Evolutionary conservation across 768 basidiomycete species (phyloP), one percentile per base, ranked within the genome.

Genomic region (Pleurotus pulmonarius): DNA sequence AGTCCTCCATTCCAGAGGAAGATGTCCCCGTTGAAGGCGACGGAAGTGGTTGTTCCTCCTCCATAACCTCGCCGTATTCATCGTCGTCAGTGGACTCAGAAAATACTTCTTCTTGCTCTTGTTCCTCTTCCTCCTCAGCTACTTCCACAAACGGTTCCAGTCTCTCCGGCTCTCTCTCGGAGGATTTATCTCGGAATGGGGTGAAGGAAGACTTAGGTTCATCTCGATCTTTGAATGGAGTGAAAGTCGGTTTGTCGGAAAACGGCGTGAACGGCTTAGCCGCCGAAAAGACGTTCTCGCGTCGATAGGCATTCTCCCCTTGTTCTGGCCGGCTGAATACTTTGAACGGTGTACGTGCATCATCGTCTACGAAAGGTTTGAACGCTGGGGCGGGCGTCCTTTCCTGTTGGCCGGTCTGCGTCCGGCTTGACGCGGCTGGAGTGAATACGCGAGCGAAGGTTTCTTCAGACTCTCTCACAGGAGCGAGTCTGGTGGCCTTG

Each of bases 321-420:
- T 78, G 73, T 41, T 77, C 75, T 0, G 85, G 85, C 13, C 86
- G 81, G 57, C 83, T 88, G 69, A 92, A 92, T 16, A 92, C 89
- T 59, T 87, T 75, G 76, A 76, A 82, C 3, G 82, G 78, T 6
- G 80, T 78, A 52, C 70, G 70, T n/a, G 69, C 69, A 12, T 56
- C 40, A 11, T 54, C 48, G 18, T 58, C 60, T 22, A 49, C 49
- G 22, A 64, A 60, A 5, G 65, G 60, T 29, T 57, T 64, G 58
- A 64, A 63, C 11, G 60, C 37, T n/a, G 62, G 55, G 20, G 56
- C 56, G 5, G 60, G 60, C n/a, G 49, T 57, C n/a, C 37, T 54
- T 18, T 56, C 56, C 56, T 64, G 58, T 11, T 59, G 56, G 22
- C 59, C 58, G 9, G 57, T 57, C 53, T 64, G 61, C 16, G 44